Evolutionary conservation across 495 filamentous ascomycete genomes (phyloP), one percentile per base, ranked within the genome.

Genomic region (Aspergillus heteromorphus): DNA sequence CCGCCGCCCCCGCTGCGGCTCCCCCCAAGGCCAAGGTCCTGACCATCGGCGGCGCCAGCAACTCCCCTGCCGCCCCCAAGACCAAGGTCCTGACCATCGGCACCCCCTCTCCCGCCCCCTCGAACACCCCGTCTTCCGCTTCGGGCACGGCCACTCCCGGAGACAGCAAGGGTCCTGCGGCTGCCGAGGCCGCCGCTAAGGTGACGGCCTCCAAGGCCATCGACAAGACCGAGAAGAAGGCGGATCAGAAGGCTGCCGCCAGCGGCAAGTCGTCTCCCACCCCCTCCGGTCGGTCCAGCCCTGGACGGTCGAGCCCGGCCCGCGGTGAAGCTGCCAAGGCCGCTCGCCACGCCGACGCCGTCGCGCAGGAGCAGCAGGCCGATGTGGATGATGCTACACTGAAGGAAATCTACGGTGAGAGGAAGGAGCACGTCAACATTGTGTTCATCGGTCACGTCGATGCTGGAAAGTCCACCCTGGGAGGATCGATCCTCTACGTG

Each of bases 401-500:
- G 54, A 88, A 90, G 66, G 93, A 97, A 72, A 90, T 99, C 40
- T 97, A 97, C 70, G 93, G 93, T 61, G 96, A 97, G 55, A 67
- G 65, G 57, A 71, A 73, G 72, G 93, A 99, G 71, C 93, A 99
- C 65, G 86, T 99, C 57, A 98, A 98, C 68, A 83, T 97, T 47
- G 95, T 98, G 53, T 98, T 98, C 79, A 89, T 98, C 63, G 93
- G 93, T 48, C 93, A 97, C 77, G 93, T 97, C 55, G 93, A 98
- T 72, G 92, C 92, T 54, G 93, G 93, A 62, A 99, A 97, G 75
- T 93, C 88, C 16, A 97, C 93, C 2, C 81, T 99, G 7, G 93
- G 95, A 63, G 93, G 93, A 42, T 84, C 85, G 41, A 93, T 99
- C 51, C 76, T 97, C 3, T 95, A 93, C 65, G 83, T 81, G 53